Conservation (phyloP, 2,329 filamentous ascomycete species). For the Cylindrodendrum hubeiense region DNA sequence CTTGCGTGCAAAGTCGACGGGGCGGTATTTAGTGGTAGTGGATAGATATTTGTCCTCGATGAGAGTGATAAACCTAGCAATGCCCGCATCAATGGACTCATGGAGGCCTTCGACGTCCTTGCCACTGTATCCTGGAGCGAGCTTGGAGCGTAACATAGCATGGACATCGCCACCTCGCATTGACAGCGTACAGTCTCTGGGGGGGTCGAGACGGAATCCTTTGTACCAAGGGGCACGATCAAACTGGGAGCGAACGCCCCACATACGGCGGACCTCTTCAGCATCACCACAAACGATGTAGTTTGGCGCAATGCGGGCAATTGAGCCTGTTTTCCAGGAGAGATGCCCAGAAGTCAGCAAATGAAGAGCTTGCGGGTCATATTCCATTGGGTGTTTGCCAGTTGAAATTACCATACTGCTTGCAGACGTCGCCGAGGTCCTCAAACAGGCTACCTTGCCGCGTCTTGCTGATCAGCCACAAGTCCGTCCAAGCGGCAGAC, state of each 20-base stretch:
- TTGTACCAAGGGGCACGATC: conserved; percentile 13
- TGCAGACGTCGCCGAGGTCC: conserved; percentile 14
- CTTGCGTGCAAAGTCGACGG: conserved; percentile 13
- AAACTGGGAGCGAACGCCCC: conserved; percentile 18
- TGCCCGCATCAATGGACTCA: conserved; percentile 4
- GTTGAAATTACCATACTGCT: conserved; percentile 6
- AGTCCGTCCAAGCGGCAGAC: conserved; percentile 18
- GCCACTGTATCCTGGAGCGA: conserved; percentile 14
- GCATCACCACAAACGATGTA: conserved; percentile 18
- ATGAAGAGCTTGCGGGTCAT: not conserved
- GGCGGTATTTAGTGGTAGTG: not conserved
- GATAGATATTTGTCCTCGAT: conserved; percentile 20
- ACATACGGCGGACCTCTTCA: conserved; percentile 12
- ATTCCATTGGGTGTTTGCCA: not conserved
- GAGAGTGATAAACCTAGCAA: conserved; percentile 5
- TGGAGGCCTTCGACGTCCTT: conserved; percentile 7
- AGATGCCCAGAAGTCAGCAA: not conserved
- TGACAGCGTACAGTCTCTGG: conserved; percentile 10
- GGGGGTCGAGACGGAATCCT: conserved; percentile 17
- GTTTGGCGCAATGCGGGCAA: conserved; percentile 19
- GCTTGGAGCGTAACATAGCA: conserved; percentile 6
- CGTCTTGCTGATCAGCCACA: conserved; percentile 17
- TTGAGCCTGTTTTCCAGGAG: not conserved
- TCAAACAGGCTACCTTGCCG: conserved; percentile 2
- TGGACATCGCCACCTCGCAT: conserved; percentile 7